Percentiles rank a stretch among this genome's conserved stretches.
Evolutionary conservation across 2,329 filamentous ascomycete genomes (phyloP).

Genomic region (Blastomyces emzantsi): DNA sequence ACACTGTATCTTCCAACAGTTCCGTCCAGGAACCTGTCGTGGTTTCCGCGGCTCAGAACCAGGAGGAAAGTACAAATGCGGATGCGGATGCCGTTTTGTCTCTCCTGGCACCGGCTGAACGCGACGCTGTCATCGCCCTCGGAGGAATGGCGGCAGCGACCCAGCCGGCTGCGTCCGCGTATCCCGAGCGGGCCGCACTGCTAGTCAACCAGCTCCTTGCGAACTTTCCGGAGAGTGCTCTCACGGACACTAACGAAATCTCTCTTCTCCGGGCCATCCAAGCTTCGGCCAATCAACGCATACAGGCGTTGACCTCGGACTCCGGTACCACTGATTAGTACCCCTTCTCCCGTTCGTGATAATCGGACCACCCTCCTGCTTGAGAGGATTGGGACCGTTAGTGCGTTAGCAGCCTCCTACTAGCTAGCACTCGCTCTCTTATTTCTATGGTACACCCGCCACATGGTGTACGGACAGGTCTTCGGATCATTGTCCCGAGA

Average conservation of each 20-base stretch:
- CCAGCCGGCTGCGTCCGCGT: slow-evolving; percentile 13
- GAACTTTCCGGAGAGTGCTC: slow-evolving; percentile 21
- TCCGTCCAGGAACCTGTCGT: neutral
- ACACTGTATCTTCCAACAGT: neutral
- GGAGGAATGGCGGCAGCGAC: slow-evolving; percentile 22
- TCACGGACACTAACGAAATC: slow-evolving; percentile 23
- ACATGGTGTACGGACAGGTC: neutral
- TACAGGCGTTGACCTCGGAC: slow-evolving; percentile 19
- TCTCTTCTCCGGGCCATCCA: slow-evolving; percentile 25
- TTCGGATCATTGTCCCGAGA: neutral
- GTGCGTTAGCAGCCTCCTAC: neutral
- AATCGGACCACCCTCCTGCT: neutral
- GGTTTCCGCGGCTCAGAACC: neutral
- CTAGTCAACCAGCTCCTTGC: slow-evolving; percentile 28
- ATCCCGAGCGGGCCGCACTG: slow-evolving; percentile 21
- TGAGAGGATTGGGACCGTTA: neutral
- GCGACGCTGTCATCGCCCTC: slow-evolving; percentile 27
- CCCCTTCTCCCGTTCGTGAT: neutral
- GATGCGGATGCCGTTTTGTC: slow-evolving; percentile 18
- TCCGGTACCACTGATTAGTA: neutral
- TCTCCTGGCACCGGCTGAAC: slow-evolving; percentile 24
- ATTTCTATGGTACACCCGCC: neutral
- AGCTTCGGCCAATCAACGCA: slow-evolving; percentile 25
- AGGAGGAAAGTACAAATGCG: slow-evolving; percentile 10
- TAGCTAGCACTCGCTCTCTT: neutral